Base-by-base conservation (phyloP, 2,329 filamentous ascomycete genomes). In the Monosporascus sp. region DNA sequence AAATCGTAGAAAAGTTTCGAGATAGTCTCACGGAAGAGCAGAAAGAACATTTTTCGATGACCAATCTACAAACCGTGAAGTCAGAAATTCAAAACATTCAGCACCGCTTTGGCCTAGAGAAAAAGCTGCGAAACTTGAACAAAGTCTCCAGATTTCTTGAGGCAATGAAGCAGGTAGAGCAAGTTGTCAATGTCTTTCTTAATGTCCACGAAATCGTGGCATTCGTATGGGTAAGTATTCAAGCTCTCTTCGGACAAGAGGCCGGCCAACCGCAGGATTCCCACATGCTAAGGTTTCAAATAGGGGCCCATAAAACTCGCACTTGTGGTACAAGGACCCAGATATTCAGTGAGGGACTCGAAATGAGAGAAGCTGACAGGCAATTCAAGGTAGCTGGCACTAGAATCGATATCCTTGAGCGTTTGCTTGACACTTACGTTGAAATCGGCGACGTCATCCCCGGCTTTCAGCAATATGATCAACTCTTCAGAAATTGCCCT, bases 391-490 rank as follows among this genome's bases (percentile, higher is more conserved):
- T 54, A 11, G 57, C 57, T 20, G 14, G 18, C 9, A 46, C 54
- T 1, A 48, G 45, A 6, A 18, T 60, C 8, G 55, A 63, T 6
- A 50, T 35, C 3, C 37, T 63, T 1, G 58, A 63, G 20, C 52
- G 47, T 17, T n/a, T 63, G 17, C 43, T 63, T 9, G 60, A 60
- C 22, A 57, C 49, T 1, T 63, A 63, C 39, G 39, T 53, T 20
- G 59, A 63, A 49, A 50, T 62, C 7, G 59, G 59, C 17, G 60
- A 63, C n/a, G 45, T 62, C 2, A 55, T 63, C 25, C 58, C 58
- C 7, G 41, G 53, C 15, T 51, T 63, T 1, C 49, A 14, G 2
- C 58, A 62, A n/a, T 60, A 62, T 38, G 56, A 59, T 17, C 18
- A 37, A 35, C 20, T 60, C 0, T 60, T 63, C 43, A 46, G 43